Evolutionary conservation across 352 stramenopile species (phyloP), one percentile per base, ranked within the genome.

Genomic region (Phytophthora idaei): DNA sequence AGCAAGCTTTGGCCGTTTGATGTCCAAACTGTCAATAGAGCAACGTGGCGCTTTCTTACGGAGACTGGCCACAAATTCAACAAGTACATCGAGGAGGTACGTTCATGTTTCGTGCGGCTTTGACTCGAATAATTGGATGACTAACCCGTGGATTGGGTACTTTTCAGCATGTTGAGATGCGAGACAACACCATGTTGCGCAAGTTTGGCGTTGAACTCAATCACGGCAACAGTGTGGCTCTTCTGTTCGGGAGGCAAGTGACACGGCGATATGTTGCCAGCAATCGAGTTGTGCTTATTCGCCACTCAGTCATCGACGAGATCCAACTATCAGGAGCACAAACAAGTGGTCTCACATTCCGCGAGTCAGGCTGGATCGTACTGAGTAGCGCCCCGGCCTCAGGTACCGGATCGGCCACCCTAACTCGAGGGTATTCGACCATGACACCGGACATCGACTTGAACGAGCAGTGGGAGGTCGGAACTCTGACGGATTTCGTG

Each of bases 401-500:
- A 17, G 52, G 46, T 4, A 53, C 34, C 4, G 47, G 64, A 12
- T 31, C 36, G 15, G 52, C 64, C 12, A 74, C 54, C 17, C 25
- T 76, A 1, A 28, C 67, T 12, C 69, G 70, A 44, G 50, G 57
- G 39, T 80, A 64, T 28, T 71, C 68, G 4, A 74, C 48, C 0
- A 37, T 70, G n/a, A 54, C 66, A 3, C 61, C 61, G 2, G 54
- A 64, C 25, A 63, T 76, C n/a, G 49, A 69, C 14, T 47, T 77
- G 5, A 60, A 77, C 48, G 39, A 56, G 0, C 58, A 80, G 3
- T 71, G 71, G 42, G 57, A 80, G 25, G 52, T 80, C 1, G 69
- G 67, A 36, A 51, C 67, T 1, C 39, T 83, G 27, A 83, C 73
- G 6, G 62, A 83, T 29, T 82, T 86, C 29, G 75, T 83, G 28